Evolutionary conservation across 495 filamentous ascomycete genomes (phyloP).

Genomic region (Hypoxylon subgilvum): DNA sequence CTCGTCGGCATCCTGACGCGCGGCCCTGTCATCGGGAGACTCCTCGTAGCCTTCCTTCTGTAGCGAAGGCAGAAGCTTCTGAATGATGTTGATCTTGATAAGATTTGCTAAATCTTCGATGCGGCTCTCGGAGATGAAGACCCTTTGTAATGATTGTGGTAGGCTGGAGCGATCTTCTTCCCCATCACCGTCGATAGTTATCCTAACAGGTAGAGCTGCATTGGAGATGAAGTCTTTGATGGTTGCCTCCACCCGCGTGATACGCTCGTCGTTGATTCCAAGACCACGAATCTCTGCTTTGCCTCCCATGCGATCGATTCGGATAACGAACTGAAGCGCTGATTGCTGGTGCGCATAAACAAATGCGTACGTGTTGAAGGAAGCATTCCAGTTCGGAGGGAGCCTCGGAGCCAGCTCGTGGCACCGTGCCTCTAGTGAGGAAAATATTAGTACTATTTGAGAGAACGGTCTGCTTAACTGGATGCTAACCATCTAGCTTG

Average conservation of each 20-base stretch:
- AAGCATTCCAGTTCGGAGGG: constrained; percentile 77
- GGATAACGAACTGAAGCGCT: constrained; percentile 81
- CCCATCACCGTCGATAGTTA: constrained; percentile 43
- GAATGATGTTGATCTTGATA: constrained; percentile 78
- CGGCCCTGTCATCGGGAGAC: constrained; percentile 44
- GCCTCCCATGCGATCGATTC: constrained; percentile 77
- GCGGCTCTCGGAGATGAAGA: constrained; percentile 75
- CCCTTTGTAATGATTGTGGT: constrained; percentile 58
- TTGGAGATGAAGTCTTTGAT: constrained; percentile 76
- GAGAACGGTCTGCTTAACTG: constrained; percentile 54
- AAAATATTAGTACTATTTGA: neutral
- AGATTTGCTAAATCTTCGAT: constrained; percentile 70
- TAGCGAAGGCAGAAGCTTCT: constrained; percentile 75
- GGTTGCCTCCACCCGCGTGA: constrained; percentile 74
- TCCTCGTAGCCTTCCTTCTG: constrained; percentile 80
- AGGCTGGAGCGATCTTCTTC: constrained; percentile 53
- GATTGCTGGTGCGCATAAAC: constrained; percentile 91
- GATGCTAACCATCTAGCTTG: constrained; percentile 50
- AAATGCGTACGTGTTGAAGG: constrained; percentile 71
- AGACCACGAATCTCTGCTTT: constrained; percentile 84
- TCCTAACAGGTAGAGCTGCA: constrained; percentile 55
- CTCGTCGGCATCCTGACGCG: constrained; percentile 41
- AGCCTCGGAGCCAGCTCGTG: constrained; percentile 62
- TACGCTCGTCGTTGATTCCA: constrained; percentile 79
- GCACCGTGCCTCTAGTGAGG: constrained; percentile 49